Conservation (phyloP, 2,329 filamentous ascomycete species). For the Clarireedia homoeocarpa region DNA sequence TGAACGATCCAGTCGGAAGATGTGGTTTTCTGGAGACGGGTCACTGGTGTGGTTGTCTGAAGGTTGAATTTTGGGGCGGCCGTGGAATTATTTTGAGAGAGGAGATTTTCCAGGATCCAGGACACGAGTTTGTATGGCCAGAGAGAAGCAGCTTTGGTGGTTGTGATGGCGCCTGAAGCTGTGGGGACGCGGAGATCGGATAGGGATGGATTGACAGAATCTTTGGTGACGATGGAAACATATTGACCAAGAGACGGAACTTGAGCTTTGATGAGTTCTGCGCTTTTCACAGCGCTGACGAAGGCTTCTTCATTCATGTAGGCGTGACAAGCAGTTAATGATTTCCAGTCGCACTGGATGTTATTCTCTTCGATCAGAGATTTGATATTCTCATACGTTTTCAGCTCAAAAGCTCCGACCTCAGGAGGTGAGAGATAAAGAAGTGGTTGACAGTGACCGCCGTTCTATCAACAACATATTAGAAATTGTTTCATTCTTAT, state of each 20-base stretch:
- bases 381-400: constrained; percentile 55
- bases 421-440: constrained; percentile 53
- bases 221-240: constrained; percentile 29
- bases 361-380: constrained; percentile 46
- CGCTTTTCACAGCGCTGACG: constrained; percentile 40
- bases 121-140: constrained; percentile 83
- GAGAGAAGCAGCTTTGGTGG: constrained; percentile 56
- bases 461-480: constrained; percentile 39
- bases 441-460: constrained; percentile 67
- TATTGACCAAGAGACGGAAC: constrained; percentile 49
- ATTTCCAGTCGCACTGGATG: constrained; percentile 64
- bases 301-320: constrained; percentile 52
- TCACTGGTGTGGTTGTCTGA: constrained; percentile 65
- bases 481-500: constrained; percentile 1
- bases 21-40: constrained; percentile 34
- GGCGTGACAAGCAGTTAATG: constrained; percentile 54
- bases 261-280: constrained; percentile 40
- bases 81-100: constrained; percentile 9
- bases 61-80: constrained; percentile 50
- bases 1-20: constrained; percentile 48
- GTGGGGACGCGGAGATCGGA: constrained; percentile 45
- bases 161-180: constrained; percentile 57
- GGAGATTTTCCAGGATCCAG: constrained; percentile 51
- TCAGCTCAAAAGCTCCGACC: constrained; percentile 64
- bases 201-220: constrained; percentile 33